Evolutionary conservation across 2,329 filamentous ascomycete genomes (phyloP).

Genomic region (Myriosclerotinia duriaeana): DNA sequence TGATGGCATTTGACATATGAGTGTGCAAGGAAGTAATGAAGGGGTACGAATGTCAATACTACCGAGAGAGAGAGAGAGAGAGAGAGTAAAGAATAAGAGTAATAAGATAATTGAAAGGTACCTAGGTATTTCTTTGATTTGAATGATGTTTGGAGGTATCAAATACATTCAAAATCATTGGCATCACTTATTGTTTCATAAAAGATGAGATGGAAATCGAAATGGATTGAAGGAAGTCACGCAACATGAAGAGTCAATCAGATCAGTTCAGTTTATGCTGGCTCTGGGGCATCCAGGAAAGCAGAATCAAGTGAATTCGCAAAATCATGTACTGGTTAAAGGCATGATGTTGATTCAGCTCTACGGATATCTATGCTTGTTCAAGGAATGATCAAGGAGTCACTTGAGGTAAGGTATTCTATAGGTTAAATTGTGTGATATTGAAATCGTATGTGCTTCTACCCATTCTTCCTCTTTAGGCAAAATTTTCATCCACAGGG

Average conservation of each 20-base stretch:
- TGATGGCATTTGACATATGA: neutral
- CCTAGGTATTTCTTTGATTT: no score
- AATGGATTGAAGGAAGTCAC: neutral
- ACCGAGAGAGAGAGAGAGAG: no score
- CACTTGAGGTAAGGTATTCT: neutral
- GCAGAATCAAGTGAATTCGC: no score
- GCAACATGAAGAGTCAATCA: no score
- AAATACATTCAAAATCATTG: neutral
- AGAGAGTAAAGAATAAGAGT: neutral
- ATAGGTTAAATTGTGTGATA: slow-evolving; percentile 12
- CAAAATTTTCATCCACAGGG: neutral
- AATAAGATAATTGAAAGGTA: neutral
- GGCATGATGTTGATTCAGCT: no score
- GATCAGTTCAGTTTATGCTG: no score
- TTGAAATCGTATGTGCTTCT: slow-evolving; percentile 8
- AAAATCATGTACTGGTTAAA: neutral
- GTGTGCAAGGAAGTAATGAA: neutral
- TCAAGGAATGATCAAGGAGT: neutral
- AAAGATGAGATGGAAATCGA: no score
- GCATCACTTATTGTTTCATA: neutral
- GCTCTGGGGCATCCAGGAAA: no score
- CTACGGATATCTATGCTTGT: neutral
- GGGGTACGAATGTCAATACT: neutral
- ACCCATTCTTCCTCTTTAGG: neutral
- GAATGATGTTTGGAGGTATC: neutral